These are phyloP conservation scores for Penicillium hordei DNA, from an alignment of 2,329 filamentous ascomycete species.

Conservation along the genomic window DNA sequence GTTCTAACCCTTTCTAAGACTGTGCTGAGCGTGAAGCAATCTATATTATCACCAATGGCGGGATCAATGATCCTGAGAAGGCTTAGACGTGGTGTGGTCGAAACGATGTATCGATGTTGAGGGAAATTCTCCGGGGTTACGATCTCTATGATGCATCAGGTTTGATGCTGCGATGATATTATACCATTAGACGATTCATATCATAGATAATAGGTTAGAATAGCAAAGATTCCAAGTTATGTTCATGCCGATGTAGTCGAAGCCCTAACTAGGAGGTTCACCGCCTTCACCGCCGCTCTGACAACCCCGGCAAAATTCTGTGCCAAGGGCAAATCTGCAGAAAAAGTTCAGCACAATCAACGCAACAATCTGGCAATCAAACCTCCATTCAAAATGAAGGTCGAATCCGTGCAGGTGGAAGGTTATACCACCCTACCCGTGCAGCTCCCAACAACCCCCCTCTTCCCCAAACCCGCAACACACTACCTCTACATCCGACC, in stretches of 20 bases:
- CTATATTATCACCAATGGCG: constrained; percentile 68
- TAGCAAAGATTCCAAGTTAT: not conserved
- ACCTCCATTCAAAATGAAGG: constrained; percentile 36
- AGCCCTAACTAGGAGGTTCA: constrained; percentile 6
- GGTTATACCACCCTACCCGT: constrained; percentile 72
- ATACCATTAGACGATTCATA: constrained; percentile 1
- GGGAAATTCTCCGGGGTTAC: not conserved
- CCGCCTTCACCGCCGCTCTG: constrained; percentile 19
- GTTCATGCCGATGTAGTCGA: not conserved
- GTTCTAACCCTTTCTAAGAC: constrained; percentile 44
- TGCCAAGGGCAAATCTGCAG: constrained; percentile 22
- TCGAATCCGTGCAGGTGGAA: constrained; percentile 45
- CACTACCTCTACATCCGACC: constrained; percentile 87
- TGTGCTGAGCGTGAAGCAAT: constrained; percentile 68
- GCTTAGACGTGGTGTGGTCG: constrained; percentile 36
- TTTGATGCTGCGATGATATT: not conserved
- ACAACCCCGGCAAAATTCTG: constrained; percentile 20
- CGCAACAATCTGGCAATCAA: constrained; percentile 12
- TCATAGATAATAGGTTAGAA: constrained; percentile 1
- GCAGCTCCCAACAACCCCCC: constrained; percentile 61
- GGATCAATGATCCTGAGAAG: constrained; percentile 68
- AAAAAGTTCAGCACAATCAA: constrained; percentile 15
- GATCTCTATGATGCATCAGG: not conserved
- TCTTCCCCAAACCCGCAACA: constrained; percentile 61
- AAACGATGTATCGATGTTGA: not conserved